Conservation (phyloP, 495 filamentous ascomycete genomes). For the Tetracladium marchalianum region DNA sequence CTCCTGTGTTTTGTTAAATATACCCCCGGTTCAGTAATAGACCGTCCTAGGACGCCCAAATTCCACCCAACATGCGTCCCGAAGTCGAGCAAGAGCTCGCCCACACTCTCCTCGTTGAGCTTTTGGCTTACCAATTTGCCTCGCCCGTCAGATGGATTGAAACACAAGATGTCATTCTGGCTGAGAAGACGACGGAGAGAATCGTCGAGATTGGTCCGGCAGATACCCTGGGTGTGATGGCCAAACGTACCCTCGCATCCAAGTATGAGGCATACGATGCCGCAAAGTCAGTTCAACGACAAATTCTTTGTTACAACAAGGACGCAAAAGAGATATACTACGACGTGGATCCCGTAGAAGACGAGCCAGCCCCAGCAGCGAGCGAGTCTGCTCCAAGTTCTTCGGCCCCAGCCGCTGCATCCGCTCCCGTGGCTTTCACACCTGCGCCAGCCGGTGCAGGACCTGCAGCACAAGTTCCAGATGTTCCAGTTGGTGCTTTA, state of each 20-base stretch:
- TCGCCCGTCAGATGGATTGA: constrained; percentile 99
- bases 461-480: constrained; percentile 79
- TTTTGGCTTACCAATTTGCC: constrained; percentile 98
- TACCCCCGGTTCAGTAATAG: not conserved
- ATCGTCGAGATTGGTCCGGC: constrained; percentile 97
- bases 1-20: not conserved
- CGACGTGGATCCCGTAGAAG: constrained; percentile 90
- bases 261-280: constrained; percentile 99
- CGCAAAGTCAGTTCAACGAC: constrained; percentile 85
- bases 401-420: constrained; percentile 40
- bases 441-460: constrained; percentile 62
- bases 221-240: constrained; percentile 98
- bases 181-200: constrained; percentile 88
- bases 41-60: constrained; percentile 21
- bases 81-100: constrained; percentile 98
- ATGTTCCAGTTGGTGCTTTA: constrained; percentile 75
- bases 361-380: constrained; percentile 59
- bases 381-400: constrained; percentile 31
- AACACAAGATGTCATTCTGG: constrained; percentile 98
- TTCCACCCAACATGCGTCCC: constrained; percentile 68
- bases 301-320: constrained; percentile 99
- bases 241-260: constrained; percentile 85
- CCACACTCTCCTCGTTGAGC: constrained; percentile 94
- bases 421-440: constrained; percentile 41
- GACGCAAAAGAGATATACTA: constrained; percentile 99